Conservation (phyloP, 108 stramenopile species). For the Nannochloropsis gaditana region DNA sequence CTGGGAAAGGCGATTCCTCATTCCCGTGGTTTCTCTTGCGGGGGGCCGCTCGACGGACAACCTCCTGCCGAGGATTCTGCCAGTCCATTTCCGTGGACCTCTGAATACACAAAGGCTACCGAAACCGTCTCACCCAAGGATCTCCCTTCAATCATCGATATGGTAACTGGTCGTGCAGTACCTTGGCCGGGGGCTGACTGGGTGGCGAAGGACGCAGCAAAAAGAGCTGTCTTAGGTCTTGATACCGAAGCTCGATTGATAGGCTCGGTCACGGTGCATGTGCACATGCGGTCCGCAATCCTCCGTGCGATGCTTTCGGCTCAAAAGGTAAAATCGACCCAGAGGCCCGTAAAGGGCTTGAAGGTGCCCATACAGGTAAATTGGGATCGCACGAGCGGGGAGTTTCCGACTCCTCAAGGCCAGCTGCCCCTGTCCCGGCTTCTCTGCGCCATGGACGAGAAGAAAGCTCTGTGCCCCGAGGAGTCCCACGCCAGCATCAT, state of each 20-base stretch:
- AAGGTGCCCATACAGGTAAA: neutral
- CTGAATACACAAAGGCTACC: too few relatives aligned
- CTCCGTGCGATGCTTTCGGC: neutral
- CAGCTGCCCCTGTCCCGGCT: conserved; percentile 10
- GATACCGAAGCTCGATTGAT: conserved; percentile 17
- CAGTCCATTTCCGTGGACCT: too few relatives aligned
- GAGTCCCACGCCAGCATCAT: neutral
- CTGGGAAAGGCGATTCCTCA: too few relatives aligned
- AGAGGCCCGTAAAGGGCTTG: neutral
- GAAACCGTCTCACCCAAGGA: neutral
- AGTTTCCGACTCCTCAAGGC: neutral
- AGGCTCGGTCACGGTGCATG: neutral
- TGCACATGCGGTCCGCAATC: neutral
- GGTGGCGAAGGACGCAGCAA: neutral
- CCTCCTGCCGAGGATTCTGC: too few relatives aligned
- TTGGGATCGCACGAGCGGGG: neutral
- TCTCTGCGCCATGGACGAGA: neutral
- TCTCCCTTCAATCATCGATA: neutral
- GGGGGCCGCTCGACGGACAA: too few relatives aligned
- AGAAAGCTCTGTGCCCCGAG: neutral
- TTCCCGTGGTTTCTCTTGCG: too few relatives aligned
- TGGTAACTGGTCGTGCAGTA: neutral
- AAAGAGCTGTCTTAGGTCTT: neutral
- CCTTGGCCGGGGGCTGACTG: neutral
- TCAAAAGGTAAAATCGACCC: neutral